These are phyloP conservation scores for Eustoma russellianum DNA, from an alignment of 257 asterid genomes.

Conservation along the genomic window DNA sequence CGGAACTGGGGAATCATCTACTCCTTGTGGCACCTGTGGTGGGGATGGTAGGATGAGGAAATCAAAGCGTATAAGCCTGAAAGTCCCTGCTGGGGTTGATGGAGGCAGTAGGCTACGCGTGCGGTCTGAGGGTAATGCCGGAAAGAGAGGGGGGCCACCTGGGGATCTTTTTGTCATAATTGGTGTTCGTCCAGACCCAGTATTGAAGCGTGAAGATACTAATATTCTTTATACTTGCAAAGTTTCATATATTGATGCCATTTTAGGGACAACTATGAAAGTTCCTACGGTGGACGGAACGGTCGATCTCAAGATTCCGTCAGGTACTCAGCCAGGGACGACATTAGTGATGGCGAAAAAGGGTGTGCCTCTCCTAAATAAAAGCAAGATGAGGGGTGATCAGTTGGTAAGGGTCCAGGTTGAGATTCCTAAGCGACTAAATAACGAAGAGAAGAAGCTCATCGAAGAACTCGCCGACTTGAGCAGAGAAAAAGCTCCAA, in stretches of 20 bases:
- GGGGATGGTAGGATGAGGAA: constrained; percentile 83
- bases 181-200: constrained; percentile 68
- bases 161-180: constrained; percentile 87
- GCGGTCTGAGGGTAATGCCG: constrained; percentile 86
- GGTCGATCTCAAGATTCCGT: constrained; percentile 79
- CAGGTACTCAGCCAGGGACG: constrained; percentile 94
- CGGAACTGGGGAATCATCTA: constrained; percentile 71
- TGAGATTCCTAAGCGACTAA: constrained; percentile 88
- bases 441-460: constrained; percentile 87
- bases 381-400: constrained; percentile 83
- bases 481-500: constrained; percentile 64
- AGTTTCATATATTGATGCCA: constrained; percentile 82
- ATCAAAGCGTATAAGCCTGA: constrained; percentile 87
- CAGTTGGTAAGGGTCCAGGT: constrained; percentile 94
- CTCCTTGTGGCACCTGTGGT: constrained; percentile 75
- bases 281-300: constrained; percentile 92
- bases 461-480: constrained; percentile 75
- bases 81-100: constrained; percentile 93
- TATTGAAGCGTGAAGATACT: constrained; percentile 76
- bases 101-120: constrained; percentile 83
- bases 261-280: constrained; percentile 67
- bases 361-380: constrained; percentile 74
- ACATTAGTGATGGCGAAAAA: constrained; percentile 88
- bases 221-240: constrained; percentile 81
- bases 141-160: constrained; percentile 82